Evolutionary conservation across 495 filamentous ascomycete genomes (phyloP), one percentile per base, ranked within the genome.

Genomic region (Trichoderma parareesei): DNA sequence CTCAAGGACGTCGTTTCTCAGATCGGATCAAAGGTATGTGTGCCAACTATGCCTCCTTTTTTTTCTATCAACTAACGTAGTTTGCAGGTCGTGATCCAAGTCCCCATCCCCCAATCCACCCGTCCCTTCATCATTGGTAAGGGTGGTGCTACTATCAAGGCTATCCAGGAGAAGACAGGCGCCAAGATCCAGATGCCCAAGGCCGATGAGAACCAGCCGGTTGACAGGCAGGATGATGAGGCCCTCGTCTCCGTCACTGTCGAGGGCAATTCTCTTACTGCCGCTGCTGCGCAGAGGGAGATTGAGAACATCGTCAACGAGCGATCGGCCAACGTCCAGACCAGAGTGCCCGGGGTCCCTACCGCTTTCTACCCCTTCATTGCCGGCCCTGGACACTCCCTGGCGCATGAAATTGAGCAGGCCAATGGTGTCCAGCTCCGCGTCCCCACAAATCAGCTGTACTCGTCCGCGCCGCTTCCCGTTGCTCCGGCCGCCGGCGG

Each of bases 301-400:
- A 92, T 99, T 65, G 82, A 88, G 69, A 83, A 83, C 63, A 97
- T 97, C 71, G 90, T 90, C 33, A 88, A 88, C 69, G 92, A 97
- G 75, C 88, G 90, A 37, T 87, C 88, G 18, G 88, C 91, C 18
- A 91, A 86, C 69, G 87, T 93, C 71, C 93, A 82, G 74, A 74
- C 90, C 40, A 86, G 86, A 43, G 73, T 98, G 66, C 88, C 86
- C 73, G 83, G 88, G 16, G 88, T 97, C 65, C 93, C 93, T 3
- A 87, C 93, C 20, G 91, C 97, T 72, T 95, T 90, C 73, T 99
- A 92, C 76, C 95, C 93, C 14, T 98, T 98, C 79, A 90, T 99
- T 73, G 88, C 90, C 35, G 93, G 93, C 35, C 84, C 90, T 14
- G 85, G 93, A 71, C 89, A 91, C 70, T 77, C 79, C 41, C 78